Evolutionary conservation across 176 grass and related monocot species (phyloP).

Genomic region (Juncus effusus): DNA sequence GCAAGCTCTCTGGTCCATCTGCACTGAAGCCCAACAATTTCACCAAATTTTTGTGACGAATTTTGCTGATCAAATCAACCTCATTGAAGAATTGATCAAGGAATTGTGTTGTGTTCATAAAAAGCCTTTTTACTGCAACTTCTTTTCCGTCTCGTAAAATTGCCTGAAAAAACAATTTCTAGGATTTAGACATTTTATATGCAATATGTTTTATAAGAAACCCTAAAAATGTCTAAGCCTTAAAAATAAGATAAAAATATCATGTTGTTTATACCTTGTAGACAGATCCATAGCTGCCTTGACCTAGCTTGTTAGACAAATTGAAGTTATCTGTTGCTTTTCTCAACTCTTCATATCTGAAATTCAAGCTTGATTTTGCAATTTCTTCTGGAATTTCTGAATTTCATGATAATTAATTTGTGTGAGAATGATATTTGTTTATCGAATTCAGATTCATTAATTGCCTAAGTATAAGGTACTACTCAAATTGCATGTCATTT

Average conservation of each 20-base stretch:
- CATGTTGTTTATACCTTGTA: slow-evolving; percentile 52
- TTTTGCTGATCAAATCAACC: slow-evolving; percentile 74
- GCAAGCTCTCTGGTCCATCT: slow-evolving; percentile 75
- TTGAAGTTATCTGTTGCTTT: slow-evolving; percentile 74
- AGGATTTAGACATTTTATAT: not conserved
- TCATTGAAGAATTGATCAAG: slow-evolving; percentile 76
- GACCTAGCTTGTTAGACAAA: slow-evolving; percentile 75
- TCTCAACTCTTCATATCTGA: slow-evolving; percentile 66
- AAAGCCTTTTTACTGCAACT: slow-evolving; percentile 75
- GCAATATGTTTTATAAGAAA: not conserved
- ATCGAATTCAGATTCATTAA: too few relatives aligned
- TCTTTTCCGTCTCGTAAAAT: slow-evolving; percentile 70
- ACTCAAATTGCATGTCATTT: too few relatives aligned
- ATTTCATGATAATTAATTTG: too few relatives aligned
- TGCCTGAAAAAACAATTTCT: slow-evolving; percentile 32
- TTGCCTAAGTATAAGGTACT: too few relatives aligned
- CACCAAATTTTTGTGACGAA: slow-evolving; percentile 76
- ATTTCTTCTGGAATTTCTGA: slow-evolving; percentile 40
- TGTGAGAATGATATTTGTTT: too few relatives aligned
- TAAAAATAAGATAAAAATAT: not conserved
- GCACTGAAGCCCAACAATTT: slow-evolving; percentile 76
- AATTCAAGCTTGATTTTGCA: slow-evolving; percentile 63
- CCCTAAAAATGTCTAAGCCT: too few relatives aligned
- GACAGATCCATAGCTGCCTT: slow-evolving; percentile 79
- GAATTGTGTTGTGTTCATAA: slow-evolving; percentile 74